Base-by-base conservation (phyloP, 2,329 filamentous ascomycete species). In the Acrocalymma vagum region DNA sequence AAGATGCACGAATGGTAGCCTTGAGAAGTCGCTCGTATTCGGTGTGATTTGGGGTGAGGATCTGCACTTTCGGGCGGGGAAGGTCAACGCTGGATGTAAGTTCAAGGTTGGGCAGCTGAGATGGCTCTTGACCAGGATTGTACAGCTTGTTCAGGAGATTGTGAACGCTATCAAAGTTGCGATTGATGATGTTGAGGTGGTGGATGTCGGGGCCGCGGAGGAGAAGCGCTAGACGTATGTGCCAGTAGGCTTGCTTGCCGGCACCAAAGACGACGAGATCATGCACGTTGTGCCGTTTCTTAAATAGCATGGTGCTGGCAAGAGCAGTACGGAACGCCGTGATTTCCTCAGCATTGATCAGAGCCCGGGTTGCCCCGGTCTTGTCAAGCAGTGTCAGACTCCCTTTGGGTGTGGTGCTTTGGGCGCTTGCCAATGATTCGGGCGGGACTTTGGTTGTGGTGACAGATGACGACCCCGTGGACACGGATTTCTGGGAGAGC, bases 231-330 rank as follows among this genome's bases (percentile, higher is more conserved):
- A 97, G 80, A 1, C 91, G 86, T 28, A 95, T 83, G 66, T 96
- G 93, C 92, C 92, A 97, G 74, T 93, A 95, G 9, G 93, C 93
- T 73, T 96, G 92, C 55, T 87, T 84, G 29, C 93, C 93, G 22
- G 87, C 86, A 16, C 93, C 93, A 66, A 96, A 97, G 37, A 95
- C 86, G 10, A 87, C 85, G 9, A 96, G 64, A 10, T 85, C 89
- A 62, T 86, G 85, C 27, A 95, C 86, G 18, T 80, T 80, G 39
- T 80, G 76, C 40, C 93, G 88, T 58, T 77, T 76, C 55, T 73
- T 75, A 60, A 82, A 82, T 13, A 86, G 76, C 53, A 87, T 74
- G 41, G 85, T 81, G 9, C 80, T 79, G 0, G 81, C 81, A 9
- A 88, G 71, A 0, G 85, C 82, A 0, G 86, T 88, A 29, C 85